Evolutionary conservation across 352 stramenopile genomes (phyloP), one percentile per base, ranked within the genome.

Genomic region (Phytopythium delawarense): DNA sequence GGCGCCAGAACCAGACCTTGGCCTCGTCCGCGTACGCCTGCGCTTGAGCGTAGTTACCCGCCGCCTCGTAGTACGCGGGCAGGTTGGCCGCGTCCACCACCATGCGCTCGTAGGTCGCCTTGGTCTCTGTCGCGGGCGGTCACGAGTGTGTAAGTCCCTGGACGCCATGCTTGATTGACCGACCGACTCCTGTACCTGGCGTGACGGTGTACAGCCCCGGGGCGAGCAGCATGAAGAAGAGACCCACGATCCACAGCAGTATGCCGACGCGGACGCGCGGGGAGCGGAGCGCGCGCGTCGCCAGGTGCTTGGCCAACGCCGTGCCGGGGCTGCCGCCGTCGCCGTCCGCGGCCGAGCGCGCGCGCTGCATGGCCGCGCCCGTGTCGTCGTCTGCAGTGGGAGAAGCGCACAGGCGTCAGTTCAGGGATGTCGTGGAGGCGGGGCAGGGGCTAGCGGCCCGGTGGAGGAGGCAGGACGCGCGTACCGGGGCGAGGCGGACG

Each of bases 1-100:
- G 86, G 11, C 84, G 82, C 84, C 84, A 94, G 70, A 96, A 94
- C 84, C 84, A 96, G 20, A 94, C 87, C 62, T 92, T 92, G 42
- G 79, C 81, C 44, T 91, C 78, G 35, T 92, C 72, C 23, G 79
- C 70, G 54, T 83, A 74, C 9, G 71, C 58, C 48, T 92, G 78
- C 16, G 84, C 81, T 30, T 80, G 69, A 2, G 70, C 64, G 54
- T 81, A 85, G 48, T 75, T 73, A 18, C 64, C 65, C 53, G 85
- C 89, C n/a, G 84, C 78, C 52, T 91, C 68, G 52, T 91, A 68
- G 71, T 89, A 93, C 59, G 81, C 81, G 53, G 83, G 83, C 70
- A 92, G 75, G 64, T 94, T 90, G 42, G 82, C 84, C 4, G 84
- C 87, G 23, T 87, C 74, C 42, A 92, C 52, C 40, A 96, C 72